A percentile compares a stretch with the other conserved stretches of the same genome.
Evolutionary conservation across 2,329 filamentous ascomycete genomes (phyloP).

Genomic region (Ceratocystis lukuohia): DNA sequence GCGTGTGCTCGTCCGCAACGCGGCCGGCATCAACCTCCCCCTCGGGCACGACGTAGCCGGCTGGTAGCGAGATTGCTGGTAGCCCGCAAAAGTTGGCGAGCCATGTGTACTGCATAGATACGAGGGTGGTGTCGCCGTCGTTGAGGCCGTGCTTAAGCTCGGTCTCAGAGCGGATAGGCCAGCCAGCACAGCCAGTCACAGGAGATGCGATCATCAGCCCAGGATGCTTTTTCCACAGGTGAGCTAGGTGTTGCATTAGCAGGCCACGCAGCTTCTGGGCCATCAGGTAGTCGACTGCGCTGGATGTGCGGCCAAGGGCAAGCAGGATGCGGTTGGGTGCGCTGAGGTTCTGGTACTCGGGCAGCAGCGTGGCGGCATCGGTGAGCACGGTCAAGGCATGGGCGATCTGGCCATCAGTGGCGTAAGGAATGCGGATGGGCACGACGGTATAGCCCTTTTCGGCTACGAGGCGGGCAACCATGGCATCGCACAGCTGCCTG

Average conservation of each 20-base stretch:
- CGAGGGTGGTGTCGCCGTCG: slow-evolving; percentile 35
- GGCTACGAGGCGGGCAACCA: slow-evolving; percentile 40
- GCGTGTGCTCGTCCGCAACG: slow-evolving; percentile 24
- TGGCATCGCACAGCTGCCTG: slow-evolving; percentile 30
- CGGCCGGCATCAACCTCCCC: slow-evolving; percentile 25
- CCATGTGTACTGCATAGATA: slow-evolving; percentile 39
- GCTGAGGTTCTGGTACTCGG: slow-evolving; percentile 38
- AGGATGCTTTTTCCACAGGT: slow-evolving; percentile 50
- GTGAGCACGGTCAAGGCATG: slow-evolving; percentile 62
- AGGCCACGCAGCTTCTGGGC: slow-evolving; percentile 56
- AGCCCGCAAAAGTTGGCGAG: slow-evolving; percentile 38
- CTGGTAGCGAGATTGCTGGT: slow-evolving; percentile 34
- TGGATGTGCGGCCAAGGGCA: slow-evolving; percentile 47
- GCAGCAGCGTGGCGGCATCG: slow-evolving; percentile 39
- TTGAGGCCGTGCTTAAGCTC: slow-evolving; percentile 33
- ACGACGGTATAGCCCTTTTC: slow-evolving; percentile 41
- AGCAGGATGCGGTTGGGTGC: slow-evolving; percentile 54
- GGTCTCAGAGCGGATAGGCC: slow-evolving; percentile 28
- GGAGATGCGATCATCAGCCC: slow-evolving; percentile 60
- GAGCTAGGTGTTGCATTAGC: slow-evolving; percentile 57
- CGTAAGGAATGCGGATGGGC: slow-evolving; percentile 43
- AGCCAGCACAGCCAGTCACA: slow-evolving; percentile 41
- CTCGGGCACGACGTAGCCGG: slow-evolving; percentile 32
- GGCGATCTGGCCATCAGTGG: slow-evolving; percentile 52
- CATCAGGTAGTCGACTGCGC: slow-evolving; percentile 52